Evolutionary conservation across 495 filamentous ascomycete genomes (phyloP).

Genomic region (Oidiodendron maius): DNA sequence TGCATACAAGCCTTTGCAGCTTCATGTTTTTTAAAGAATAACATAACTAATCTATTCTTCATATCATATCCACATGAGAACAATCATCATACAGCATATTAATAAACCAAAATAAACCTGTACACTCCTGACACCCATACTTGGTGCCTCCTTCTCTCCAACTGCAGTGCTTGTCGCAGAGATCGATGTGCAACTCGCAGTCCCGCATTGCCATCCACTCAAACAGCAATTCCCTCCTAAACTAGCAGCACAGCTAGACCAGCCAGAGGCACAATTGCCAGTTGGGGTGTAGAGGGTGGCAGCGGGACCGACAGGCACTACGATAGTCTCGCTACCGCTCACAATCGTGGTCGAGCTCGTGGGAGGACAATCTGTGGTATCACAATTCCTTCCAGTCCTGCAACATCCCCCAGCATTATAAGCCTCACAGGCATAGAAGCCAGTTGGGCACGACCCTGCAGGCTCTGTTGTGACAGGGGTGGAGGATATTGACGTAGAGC

Average conservation of each 20-base stretch:
- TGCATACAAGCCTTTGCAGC: too few species aligned
- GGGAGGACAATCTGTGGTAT: constrained; percentile 47
- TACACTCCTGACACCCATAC: not conserved
- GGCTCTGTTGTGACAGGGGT: constrained; percentile 15
- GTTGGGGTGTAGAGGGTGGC: constrained; percentile 23
- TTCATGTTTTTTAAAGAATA: too few species aligned
- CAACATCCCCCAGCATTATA: constrained; percentile 58
- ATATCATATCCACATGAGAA: not conserved
- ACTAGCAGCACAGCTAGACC: constrained; percentile 66
- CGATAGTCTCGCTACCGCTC: constrained; percentile 58
- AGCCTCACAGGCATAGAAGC: constrained; percentile 71
- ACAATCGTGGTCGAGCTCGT: constrained; percentile 54
- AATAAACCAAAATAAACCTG: not conserved
- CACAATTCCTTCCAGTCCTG: constrained; percentile 76
- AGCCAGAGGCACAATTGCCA: constrained; percentile 63
- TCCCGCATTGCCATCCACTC: constrained; percentile 63
- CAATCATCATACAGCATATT: not conserved
- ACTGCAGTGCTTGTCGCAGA: constrained; percentile 44
- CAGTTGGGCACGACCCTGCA: constrained; percentile 56
- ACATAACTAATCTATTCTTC: not conserved
- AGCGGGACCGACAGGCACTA: constrained; percentile 44
- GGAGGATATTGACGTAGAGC: constrained; percentile 16
- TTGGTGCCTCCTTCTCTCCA: constrained; percentile 50
- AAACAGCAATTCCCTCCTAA: constrained; percentile 76
- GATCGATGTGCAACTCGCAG: constrained; percentile 56